phyloP scores from a whole-genome alignment of 352 stramenopile genomes.

The Pythium sp. region DNA sequence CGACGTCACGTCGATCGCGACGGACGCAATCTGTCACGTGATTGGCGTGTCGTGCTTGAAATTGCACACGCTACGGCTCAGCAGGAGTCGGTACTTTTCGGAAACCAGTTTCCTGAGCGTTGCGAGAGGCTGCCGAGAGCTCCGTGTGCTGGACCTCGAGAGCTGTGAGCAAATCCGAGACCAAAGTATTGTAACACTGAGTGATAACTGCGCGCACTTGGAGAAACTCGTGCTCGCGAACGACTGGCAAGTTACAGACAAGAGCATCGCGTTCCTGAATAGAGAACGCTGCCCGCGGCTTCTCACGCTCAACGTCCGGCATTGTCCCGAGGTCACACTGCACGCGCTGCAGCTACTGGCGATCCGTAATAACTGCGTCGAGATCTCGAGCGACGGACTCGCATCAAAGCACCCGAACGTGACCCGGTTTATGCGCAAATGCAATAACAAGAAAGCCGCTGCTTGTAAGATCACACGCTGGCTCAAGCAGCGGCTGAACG shows the following conservation, averaged over 20 bases:
- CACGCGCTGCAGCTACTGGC: slow-evolving; percentile 35
- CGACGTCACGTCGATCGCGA: slow-evolving; percentile 58
- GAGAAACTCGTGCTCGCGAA: slow-evolving; percentile 61
- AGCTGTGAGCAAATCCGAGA: slow-evolving; percentile 75
- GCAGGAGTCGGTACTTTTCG: slow-evolving; percentile 74
- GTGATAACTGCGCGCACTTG: slow-evolving; percentile 31
- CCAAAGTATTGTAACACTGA: slow-evolving; percentile 32
- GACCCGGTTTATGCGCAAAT: slow-evolving; percentile 37
- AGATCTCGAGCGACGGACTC: slow-evolving; percentile 39
- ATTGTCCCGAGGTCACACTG: slow-evolving; percentile 64
- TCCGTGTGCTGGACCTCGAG: slow-evolving; percentile 59
- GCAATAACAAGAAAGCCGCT: slow-evolving; percentile 27
- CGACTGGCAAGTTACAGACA: slow-evolving; percentile 73
- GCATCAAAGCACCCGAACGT: slow-evolving; percentile 50
- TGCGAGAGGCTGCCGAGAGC: slow-evolving; percentile 26
- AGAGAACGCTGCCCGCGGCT: slow-evolving; percentile 29
- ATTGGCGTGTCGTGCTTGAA: slow-evolving; percentile 33
- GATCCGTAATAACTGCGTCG: slow-evolving; percentile 32
- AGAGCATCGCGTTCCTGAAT: slow-evolving; percentile 25
- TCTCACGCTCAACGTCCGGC: slow-evolving; percentile 44
- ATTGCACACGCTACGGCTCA: slow-evolving; percentile 50
- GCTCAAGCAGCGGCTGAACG: slow-evolving; percentile 30
- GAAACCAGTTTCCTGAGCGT: slow-evolving; percentile 50
- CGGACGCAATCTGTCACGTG: slow-evolving; percentile 49
- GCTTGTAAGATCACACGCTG: slow-evolving; percentile 45